Evolutionary conservation across 2,329 filamentous ascomycete species (phyloP).

Genomic region (Fusarium neocosmosporiellum): DNA sequence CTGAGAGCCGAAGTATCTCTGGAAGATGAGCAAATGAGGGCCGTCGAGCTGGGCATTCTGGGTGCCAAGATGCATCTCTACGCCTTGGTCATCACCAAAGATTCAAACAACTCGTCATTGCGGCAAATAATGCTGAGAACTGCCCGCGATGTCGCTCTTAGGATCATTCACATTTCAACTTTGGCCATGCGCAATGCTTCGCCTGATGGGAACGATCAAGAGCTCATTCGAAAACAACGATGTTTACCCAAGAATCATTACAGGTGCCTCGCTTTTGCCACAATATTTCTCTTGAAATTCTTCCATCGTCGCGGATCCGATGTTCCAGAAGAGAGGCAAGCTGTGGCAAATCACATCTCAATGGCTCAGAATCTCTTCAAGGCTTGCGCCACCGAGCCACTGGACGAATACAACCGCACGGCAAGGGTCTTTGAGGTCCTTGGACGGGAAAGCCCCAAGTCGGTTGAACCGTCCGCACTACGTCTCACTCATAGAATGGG

Average conservation of each 20-base stretch:
- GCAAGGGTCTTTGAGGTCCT: constrained; percentile 27
- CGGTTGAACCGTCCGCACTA: neutral
- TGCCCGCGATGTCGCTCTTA: constrained; percentile 9
- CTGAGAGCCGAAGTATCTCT: constrained; percentile 7
- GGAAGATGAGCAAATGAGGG: neutral
- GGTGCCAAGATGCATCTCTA: constrained; percentile 29
- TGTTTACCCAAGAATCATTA: constrained; percentile 32
- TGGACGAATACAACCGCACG: constrained; percentile 25
- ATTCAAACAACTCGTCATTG: constrained; percentile 1
- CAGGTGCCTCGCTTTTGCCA: constrained; percentile 23
- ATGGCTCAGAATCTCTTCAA: constrained; percentile 19
- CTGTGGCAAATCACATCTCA: constrained; percentile 25
- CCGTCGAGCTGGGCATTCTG: constrained; percentile 24
- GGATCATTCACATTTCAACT: constrained; percentile 24
- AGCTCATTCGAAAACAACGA: neutral
- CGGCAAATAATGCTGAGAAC: constrained; percentile 26
- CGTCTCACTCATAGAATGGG: constrained; percentile 33
- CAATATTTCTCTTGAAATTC: constrained; percentile 34
- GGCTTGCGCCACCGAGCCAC: constrained; percentile 5
- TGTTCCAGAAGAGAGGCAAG: constrained; percentile 12
- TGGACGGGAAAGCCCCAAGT: neutral
- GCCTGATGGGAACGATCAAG: neutral
- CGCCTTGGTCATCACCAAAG: constrained; percentile 22
- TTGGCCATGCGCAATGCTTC: neutral
- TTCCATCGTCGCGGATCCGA: constrained; percentile 13